These are phyloP conservation scores for Bolboschoenus planiculmis DNA, from an alignment of 176 grass and related monocot species.

Conservation along the genomic window DNA sequence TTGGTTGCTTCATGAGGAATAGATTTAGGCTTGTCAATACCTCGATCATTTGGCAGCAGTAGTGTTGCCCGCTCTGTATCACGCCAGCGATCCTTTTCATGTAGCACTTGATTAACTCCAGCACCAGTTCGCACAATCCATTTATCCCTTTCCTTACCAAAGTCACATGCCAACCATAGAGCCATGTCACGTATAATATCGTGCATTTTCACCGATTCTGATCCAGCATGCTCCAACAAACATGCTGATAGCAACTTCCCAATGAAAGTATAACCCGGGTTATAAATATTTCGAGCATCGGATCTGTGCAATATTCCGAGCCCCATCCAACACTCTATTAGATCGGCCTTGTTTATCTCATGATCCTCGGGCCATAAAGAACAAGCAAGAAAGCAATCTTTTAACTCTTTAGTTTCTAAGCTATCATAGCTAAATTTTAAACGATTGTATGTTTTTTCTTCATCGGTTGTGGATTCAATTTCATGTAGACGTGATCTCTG, in stretches of 20 bases:
- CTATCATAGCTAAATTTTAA: constrained; percentile 35
- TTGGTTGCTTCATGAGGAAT: background rate
- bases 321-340: constrained; percentile 31
- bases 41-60: background rate
- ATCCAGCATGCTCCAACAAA: background rate
- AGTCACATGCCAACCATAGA: constrained; percentile 14
- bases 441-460: background rate
- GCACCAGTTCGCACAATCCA: constrained; percentile 5
- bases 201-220: constrained; percentile 10
- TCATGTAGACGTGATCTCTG: background rate
- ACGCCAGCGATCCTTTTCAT: background rate
- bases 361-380: constrained; percentile 20
- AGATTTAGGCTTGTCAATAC: too few relatives aligned
- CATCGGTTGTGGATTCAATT: background rate
- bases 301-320: constrained; percentile 11
- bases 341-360: background rate
- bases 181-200: constrained; percentile 24
- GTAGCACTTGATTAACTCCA: background rate
- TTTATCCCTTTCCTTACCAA: background rate
- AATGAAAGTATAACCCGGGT: background rate
- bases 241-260: background rate
- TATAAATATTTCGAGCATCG: background rate
- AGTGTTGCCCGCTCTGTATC: background rate
- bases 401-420: background rate
- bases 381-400: constrained; percentile 15